Percentiles rank a stretch among this genome's conserved stretches.
Conservation (phyloP, 2,329 filamentous ascomycete genomes). For the Phialophora expanda region DNA sequence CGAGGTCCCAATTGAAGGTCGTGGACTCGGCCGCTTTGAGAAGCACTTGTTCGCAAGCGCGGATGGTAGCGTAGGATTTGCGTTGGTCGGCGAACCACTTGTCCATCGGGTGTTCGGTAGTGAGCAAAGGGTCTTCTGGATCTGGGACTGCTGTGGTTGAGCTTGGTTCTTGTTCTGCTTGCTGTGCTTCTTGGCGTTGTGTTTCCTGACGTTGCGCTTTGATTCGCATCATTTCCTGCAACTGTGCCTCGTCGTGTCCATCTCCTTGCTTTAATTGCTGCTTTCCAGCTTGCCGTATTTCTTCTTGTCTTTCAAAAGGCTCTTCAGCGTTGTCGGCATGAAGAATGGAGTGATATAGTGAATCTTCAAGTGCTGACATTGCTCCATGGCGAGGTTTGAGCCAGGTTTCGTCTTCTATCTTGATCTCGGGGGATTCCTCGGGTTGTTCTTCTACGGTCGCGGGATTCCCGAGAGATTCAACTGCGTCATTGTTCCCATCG, state of each 20-base stretch:
- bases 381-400: background rate
- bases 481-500: background rate
- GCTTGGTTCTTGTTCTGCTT: background rate
- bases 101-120: slow-evolving; percentile 8
- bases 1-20: slow-evolving; percentile 26
- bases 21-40: slow-evolving; percentile 29
- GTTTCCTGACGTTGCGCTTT: background rate
- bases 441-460: background rate
- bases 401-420: background rate
- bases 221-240: background rate
- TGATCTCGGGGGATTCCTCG: slow-evolving; percentile 1
- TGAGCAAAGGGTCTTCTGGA: background rate
- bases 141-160: background rate
- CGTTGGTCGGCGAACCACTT: slow-evolving; percentile 23
- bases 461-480: background rate
- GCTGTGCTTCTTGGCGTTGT: background rate
- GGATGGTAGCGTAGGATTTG: slow-evolving; percentile 12
- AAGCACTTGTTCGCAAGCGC: slow-evolving; percentile 17
- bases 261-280: background rate
- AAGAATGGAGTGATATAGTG: background rate
- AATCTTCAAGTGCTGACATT: background rate
- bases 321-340: background rate
- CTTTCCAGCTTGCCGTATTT: background rate
- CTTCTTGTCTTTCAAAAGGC: background rate
- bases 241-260: background rate